These are phyloP conservation scores for Rosa multiflora DNA, from an alignment of 306 rosid genomes.

Conservation along the genomic window DNA sequence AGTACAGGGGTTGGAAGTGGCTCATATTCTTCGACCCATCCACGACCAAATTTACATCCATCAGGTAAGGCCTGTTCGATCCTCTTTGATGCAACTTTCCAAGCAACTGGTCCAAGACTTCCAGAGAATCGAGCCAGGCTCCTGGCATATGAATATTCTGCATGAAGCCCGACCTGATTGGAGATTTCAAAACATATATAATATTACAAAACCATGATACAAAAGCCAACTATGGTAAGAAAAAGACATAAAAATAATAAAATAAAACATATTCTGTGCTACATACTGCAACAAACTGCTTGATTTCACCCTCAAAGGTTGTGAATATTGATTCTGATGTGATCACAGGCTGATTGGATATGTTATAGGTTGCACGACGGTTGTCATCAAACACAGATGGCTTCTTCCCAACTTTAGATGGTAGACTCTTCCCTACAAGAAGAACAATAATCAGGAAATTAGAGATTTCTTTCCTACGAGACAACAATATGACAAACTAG, in stretches of 20 bases:
- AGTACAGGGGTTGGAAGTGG: conserved; percentile 93
- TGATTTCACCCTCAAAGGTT: conserved; percentile 81
- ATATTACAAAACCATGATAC: conserved; percentile 18
- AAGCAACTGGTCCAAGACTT: conserved; percentile 82
- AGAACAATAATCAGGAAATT: conserved; percentile 30
- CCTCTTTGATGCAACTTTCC: conserved; percentile 90
- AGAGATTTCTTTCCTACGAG: background rate
- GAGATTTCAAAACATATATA: conserved; percentile 12
- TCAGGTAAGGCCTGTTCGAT: conserved; percentile 83
- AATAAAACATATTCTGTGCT: conserved; percentile 19
- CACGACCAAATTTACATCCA: conserved; percentile 86
- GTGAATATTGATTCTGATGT: conserved; percentile 74
- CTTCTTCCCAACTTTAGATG: conserved; percentile 77
- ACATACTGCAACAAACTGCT: conserved; percentile 91
- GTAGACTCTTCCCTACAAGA: conserved; percentile 61
- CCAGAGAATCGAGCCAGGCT: conserved; percentile 98
- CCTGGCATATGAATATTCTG: conserved; percentile 91
- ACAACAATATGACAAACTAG: conserved; percentile 3
- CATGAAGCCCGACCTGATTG: conserved; percentile 94
- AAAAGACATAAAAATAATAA: background rate
- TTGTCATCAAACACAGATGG: conserved; percentile 59
- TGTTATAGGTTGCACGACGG: conserved; percentile 78
- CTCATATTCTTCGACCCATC: conserved; percentile 99
- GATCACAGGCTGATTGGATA: conserved; percentile 45
- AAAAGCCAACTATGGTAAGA: conserved; percentile 23